Base-by-base conservation (phyloP, 2,329 filamentous ascomycete genomes). In the Stachybotrys chlorohalonatus region DNA sequence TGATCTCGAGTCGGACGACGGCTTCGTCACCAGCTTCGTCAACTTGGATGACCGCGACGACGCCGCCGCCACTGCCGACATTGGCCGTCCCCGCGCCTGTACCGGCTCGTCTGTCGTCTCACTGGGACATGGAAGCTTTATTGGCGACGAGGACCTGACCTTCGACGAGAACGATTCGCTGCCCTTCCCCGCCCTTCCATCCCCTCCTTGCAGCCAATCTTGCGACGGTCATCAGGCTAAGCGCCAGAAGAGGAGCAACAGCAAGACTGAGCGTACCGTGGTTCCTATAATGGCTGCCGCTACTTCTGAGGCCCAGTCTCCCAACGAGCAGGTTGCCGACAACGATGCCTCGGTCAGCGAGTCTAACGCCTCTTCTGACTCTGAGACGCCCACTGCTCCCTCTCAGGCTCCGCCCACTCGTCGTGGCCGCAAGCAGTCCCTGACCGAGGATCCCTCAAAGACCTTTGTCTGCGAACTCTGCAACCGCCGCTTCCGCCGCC, bases 371-470 rank as follows among this genome's bases (percentile, higher is more conserved):
- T 71, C 72, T 11, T 69, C 72, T 58, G 76, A 61, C 68, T 81
- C 70, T 64, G 80, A 72, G 66, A 72, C 62, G 62, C 70, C 61
- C 68, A 72, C 67, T 73, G 62, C 68, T 55, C 62, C 71, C 61
- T 49, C 73, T 1, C 75, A 80, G 3, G 75, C 78, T 8, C 87
- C 87, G 9, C 83, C 88, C 63, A 95, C 90, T 73, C 92, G 94
- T 60, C 92, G 94, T 56, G 94, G 94, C 57, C 92, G 94, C 73
- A 99, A 99, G 85, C 94, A 99, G 76, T 97, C 94, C 1, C 75
- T 97, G 64, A 97, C 94, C 6, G 94, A 97, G 67, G 94, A 99
- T 66, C 94, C 94, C 1, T 95, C 90, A 66, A 99, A 99, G 85
- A 96, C 92, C 0, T 99, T 97, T 60, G 90, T 96, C 57, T 99